A percentile compares a stretch with the other conserved stretches of the same genome.
Evolutionary conservation across 2,329 filamentous ascomycete genomes (phyloP).

Genomic region (Penicillium sp.): DNA sequence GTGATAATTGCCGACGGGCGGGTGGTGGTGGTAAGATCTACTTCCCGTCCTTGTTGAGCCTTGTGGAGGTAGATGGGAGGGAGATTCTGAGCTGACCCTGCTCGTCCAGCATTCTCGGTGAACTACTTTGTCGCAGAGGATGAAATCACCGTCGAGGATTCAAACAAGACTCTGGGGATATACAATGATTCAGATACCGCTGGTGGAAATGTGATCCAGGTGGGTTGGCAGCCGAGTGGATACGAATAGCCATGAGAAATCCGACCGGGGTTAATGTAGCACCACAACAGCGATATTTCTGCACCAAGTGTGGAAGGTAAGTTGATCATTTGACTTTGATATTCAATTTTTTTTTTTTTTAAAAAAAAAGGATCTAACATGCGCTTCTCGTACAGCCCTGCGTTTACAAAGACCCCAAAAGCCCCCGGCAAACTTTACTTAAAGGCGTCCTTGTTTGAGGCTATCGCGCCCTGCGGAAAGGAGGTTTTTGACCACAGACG

Average conservation of each 20-base stretch:
- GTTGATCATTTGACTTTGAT: background rate
- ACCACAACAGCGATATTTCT: constrained; percentile 25
- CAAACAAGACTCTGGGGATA: constrained; percentile 12
- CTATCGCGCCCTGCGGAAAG: constrained; percentile 6
- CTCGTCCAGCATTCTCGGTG: constrained; percentile 24
- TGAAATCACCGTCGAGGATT: constrained; percentile 23
- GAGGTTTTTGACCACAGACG: constrained; percentile 19
- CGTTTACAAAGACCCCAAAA: constrained; percentile 17
- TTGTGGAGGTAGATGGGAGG: too few relatives aligned
- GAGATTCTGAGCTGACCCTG: background rate
- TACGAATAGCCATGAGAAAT: background rate
- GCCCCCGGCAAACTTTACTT: constrained; percentile 22
- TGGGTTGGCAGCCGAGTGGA: background rate
- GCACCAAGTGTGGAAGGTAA: constrained; percentile 29
- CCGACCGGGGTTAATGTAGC: background rate
- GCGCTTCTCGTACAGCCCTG: constrained; percentile 3
- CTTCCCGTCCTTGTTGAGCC: background rate
- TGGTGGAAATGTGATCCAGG: constrained; percentile 8
- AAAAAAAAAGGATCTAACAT: background rate
- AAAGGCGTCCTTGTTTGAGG: constrained; percentile 26
- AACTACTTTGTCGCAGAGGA: constrained; percentile 26
- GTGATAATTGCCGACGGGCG: constrained; percentile 24
- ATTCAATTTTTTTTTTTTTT: too few relatives aligned
- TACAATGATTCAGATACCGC: constrained; percentile 17
- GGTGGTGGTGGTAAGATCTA: constrained; percentile 21